Evolutionary conservation across 768 basidiomycete genomes (phyloP).

Genomic region (Cytidiella melzeri): DNA sequence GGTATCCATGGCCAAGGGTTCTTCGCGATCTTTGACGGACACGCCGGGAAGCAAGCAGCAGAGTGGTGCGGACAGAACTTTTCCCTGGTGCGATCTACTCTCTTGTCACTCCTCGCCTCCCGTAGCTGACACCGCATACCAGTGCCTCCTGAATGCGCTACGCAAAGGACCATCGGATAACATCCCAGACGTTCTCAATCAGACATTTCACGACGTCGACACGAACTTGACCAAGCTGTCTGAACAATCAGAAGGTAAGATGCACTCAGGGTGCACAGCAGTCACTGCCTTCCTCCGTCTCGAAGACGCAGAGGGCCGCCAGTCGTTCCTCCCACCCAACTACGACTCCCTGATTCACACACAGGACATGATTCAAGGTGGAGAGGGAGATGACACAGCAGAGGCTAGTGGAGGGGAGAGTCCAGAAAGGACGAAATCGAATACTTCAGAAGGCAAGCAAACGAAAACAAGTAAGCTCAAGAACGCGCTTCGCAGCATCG

Average conservation of each 20-base stretch:
- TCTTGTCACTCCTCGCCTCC: background rate
- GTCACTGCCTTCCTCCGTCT: constrained; percentile 93
- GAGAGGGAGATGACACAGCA: constrained; percentile 19
- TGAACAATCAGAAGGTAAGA: constrained; percentile 83
- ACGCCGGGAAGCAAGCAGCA: constrained; percentile 97
- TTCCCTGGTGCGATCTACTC: constrained; percentile 59
- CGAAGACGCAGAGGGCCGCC: constrained; percentile 73
- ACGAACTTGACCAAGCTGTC: constrained; percentile 75
- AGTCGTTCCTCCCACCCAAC: constrained; percentile 48
- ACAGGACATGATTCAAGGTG: constrained; percentile 14
- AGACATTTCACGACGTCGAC: constrained; percentile 94
- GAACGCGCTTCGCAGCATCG: constrained; percentile 48
- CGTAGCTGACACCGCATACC: constrained; percentile 6
- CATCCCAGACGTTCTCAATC: constrained; percentile 86
- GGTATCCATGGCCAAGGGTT: constrained; percentile 92
- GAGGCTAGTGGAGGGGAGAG: constrained; percentile 38
- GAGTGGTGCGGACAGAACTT: constrained; percentile 99
- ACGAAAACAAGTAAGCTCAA: constrained; percentile 28
- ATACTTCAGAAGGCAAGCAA: constrained; percentile 13
- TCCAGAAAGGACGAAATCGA: constrained; percentile 3
- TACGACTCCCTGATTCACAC: constrained; percentile 15
- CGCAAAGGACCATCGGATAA: constrained; percentile 47
- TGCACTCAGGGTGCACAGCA: constrained; percentile 95
- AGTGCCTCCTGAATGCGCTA: constrained; percentile 68
- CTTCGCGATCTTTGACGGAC: constrained; percentile 97